A percentile compares a stretch with the other conserved stretches of the same genome.
Conservation (phyloP, 2,329 filamentous ascomycete genomes). For the Lasiodiplodia theobromae region DNA sequence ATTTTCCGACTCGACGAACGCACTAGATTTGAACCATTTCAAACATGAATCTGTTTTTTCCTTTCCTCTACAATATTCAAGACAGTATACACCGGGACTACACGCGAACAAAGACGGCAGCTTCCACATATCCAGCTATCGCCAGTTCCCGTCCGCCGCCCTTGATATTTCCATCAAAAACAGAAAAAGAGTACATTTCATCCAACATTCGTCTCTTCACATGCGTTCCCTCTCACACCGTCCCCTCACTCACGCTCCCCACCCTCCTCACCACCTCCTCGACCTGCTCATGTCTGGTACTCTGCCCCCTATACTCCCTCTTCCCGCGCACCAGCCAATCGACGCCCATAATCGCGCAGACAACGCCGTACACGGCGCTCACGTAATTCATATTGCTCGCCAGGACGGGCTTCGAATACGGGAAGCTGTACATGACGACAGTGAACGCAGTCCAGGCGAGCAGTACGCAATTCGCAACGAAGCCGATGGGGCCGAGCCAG, state of each 20-base stretch:
- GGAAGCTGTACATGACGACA: constrained; percentile 55
- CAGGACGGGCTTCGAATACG: constrained; percentile 41
- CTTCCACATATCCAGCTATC: not conserved
- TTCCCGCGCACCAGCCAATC: constrained; percentile 42
- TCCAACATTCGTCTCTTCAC: not conserved
- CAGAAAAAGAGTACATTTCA: not conserved
- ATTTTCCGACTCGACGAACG: not conserved
- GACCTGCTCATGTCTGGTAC: constrained; percentile 39
- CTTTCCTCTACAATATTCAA: not conserved
- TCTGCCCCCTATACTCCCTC: constrained; percentile 42
- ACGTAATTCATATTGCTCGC: constrained; percentile 44
- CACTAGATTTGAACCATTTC: no score
- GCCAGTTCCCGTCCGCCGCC: not conserved
- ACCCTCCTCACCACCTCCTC: constrained; percentile 33
- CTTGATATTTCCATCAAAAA: not conserved
- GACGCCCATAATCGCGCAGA: constrained; percentile 38
- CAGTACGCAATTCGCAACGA: constrained; percentile 53
- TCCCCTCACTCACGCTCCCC: constrained; percentile 29
- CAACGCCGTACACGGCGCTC: constrained; percentile 37
- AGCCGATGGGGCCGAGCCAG: constrained; percentile 55
- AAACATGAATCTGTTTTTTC: not conserved
- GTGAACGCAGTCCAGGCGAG: constrained; percentile 59
- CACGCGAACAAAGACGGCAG: not conserved
- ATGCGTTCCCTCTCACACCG: not conserved
- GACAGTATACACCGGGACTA: not conserved